Evolutionary conservation across 495 filamentous ascomycete genomes (phyloP).

Genomic region (Neurospora africana): DNA sequence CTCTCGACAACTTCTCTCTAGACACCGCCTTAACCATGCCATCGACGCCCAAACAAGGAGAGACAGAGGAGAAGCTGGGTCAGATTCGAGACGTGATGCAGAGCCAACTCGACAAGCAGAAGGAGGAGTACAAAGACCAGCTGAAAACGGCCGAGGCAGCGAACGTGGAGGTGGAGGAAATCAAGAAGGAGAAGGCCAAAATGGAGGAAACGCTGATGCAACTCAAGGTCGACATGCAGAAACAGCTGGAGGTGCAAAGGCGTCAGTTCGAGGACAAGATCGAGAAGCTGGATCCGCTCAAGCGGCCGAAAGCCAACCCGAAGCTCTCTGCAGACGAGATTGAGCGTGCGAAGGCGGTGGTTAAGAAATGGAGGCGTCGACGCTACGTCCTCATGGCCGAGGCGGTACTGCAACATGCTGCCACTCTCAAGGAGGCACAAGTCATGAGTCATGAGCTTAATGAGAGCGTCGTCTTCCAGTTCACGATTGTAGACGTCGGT

Average conservation of each 20-base stretch:
- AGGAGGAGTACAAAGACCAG: constrained; percentile 71
- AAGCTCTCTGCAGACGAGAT: constrained; percentile 61
- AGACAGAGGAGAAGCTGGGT: constrained; percentile 60
- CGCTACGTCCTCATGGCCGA: constrained; percentile 95
- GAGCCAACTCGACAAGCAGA: constrained; percentile 73
- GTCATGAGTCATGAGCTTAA: constrained; percentile 97
- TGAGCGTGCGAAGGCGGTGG: constrained; percentile 51
- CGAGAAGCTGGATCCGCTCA: constrained; percentile 37
- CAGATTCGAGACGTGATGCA: constrained; percentile 83
- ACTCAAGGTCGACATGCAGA: constrained; percentile 79
- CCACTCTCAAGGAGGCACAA: constrained; percentile 86
- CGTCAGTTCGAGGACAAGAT: constrained; percentile 61
- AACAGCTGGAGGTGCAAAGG: constrained; percentile 62
- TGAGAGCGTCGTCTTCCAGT: constrained; percentile 90
- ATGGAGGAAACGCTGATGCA: constrained; percentile 77
- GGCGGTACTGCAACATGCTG: constrained; percentile 75
- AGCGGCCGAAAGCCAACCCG: constrained; percentile 42
- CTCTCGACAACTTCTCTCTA: constrained; percentile 90
- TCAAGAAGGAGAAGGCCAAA: constrained; percentile 68
- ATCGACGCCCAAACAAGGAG: constrained; percentile 72
- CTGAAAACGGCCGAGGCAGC: constrained; percentile 68
- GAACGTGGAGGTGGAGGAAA: constrained; percentile 71
- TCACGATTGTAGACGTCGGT: constrained; percentile 79
- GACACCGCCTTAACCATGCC: constrained; percentile 92
- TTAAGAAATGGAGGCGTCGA: constrained; percentile 69